Evolutionary conservation across 202 grass and related monocot genomes (phyloP).

Genomic region (Zizania palustris): DNA sequence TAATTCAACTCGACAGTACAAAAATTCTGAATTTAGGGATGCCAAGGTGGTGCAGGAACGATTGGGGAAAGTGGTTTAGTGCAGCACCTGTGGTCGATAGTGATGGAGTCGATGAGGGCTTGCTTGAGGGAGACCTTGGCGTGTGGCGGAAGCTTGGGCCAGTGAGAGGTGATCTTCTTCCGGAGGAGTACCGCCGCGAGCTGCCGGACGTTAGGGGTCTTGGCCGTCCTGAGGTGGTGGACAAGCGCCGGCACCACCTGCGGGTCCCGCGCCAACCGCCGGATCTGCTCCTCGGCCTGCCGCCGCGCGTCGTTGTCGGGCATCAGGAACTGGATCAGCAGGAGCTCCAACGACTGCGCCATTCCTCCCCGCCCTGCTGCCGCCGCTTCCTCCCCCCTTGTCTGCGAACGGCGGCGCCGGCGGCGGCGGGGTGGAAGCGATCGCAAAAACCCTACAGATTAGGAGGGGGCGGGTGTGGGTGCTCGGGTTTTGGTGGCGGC

Average conservation of each 20-base stretch:
- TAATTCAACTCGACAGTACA: background rate
- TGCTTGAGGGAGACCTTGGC: conserved; percentile 78
- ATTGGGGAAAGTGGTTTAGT: background rate
- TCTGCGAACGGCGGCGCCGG: conserved; percentile 35
- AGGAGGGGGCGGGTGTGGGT: background rate
- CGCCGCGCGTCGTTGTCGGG: conserved; percentile 98
- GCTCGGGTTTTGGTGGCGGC: conserved; percentile 46
- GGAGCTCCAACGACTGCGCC: conserved; percentile 91
- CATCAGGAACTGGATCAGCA: conserved; percentile 98
- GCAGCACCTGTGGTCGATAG: conserved; percentile 76
- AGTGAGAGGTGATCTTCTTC: conserved; percentile 95
- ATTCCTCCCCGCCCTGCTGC: background rate
- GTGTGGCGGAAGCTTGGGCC: conserved; percentile 77
- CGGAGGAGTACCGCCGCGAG: conserved; percentile 94
- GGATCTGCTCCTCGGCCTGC: conserved; percentile 99
- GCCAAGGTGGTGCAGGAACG: background rate
- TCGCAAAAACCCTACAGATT: conserved; percentile 55
- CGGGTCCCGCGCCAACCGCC: conserved; percentile 80
- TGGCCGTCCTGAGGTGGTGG: conserved; percentile 97
- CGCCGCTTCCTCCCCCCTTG: background rate
- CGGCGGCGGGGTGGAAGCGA: background rate
- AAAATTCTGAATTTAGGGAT: background rate
- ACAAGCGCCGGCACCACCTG: conserved; percentile 89
- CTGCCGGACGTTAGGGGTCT: conserved; percentile 92
- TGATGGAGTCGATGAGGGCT: conserved; percentile 91